Percentiles rank a stretch among this genome's conserved stretches.
phyloP scores from a whole-genome alignment of 345 rosid species.

The Draba incana region DNA sequence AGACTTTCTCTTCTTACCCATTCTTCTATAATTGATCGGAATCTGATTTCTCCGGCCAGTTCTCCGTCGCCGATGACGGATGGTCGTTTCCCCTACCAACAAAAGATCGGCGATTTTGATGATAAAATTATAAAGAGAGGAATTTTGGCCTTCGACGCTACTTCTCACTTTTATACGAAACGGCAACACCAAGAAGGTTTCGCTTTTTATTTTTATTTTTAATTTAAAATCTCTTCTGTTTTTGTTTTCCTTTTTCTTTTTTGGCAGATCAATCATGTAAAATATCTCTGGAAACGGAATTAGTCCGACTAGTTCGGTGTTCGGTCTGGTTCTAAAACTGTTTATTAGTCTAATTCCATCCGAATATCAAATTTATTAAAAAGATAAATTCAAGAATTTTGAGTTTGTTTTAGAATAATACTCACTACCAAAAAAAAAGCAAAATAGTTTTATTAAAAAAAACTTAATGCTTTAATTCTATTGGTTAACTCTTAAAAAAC shows the following conservation, averaged over 20 bases:
- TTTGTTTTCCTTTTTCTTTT: neutral
- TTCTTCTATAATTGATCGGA: neutral
- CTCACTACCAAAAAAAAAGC: too few species aligned
- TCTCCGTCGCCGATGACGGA: constrained; percentile 41
- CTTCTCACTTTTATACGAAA: constrained; percentile 32
- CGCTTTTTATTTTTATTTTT: neutral
- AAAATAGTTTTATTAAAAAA: too few species aligned
- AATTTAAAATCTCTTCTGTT: neutral
- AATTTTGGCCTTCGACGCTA: neutral
- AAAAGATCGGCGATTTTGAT: constrained; percentile 17
- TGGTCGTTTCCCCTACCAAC: constrained; percentile 19
- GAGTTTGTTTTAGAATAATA: too few species aligned
- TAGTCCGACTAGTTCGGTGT: too few species aligned
- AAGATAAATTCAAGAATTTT: too few species aligned
- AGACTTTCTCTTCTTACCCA: constrained; percentile 96
- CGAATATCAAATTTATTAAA: too few species aligned
- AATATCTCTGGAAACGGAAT: too few species aligned
- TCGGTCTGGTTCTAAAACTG: too few species aligned
- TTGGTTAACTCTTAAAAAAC: too few species aligned
- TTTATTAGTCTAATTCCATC: too few species aligned
- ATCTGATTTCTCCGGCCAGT: constrained; percentile 23
- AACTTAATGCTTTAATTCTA: too few species aligned
- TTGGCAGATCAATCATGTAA: too few species aligned
- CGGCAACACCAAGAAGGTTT: constrained; percentile 23
- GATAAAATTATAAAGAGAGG: constrained; percentile 2